Evolutionary conservation across 2,329 filamentous ascomycete species (phyloP).

Genomic region (Cladorrhinum sp.): DNA sequence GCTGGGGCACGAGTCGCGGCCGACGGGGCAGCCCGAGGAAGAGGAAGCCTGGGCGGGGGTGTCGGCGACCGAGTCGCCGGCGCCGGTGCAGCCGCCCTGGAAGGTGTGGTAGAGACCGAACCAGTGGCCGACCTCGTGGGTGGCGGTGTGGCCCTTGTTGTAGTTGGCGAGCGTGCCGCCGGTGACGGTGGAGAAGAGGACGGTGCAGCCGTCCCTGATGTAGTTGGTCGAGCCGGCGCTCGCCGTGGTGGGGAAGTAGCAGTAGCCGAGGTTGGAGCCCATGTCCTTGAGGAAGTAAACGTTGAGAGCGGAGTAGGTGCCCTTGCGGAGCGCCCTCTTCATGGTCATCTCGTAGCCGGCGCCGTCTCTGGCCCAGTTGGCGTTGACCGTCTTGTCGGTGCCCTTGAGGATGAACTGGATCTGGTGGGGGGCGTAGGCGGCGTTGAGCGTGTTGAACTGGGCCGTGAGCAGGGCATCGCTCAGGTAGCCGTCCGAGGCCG

Average conservation of each 20-base stretch:
- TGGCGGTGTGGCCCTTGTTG: slow-evolving; percentile 38
- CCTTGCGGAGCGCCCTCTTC: slow-evolving; percentile 45
- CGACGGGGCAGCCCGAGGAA: slow-evolving; percentile 37
- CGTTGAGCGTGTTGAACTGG: slow-evolving; percentile 47
- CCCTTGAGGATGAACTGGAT: slow-evolving; percentile 44
- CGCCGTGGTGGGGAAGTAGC: slow-evolving; percentile 43
- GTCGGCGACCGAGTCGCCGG: slow-evolving; percentile 40
- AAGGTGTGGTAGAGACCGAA: slow-evolving; percentile 45
- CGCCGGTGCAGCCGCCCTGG: slow-evolving; percentile 38
- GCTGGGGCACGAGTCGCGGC: slow-evolving; percentile 34
- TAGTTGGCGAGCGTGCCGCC: slow-evolving; percentile 30
- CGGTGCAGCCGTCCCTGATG: slow-evolving; percentile 32
- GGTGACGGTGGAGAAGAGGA: slow-evolving; percentile 31
- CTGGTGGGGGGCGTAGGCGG: slow-evolving; percentile 41
- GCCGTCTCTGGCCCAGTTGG: slow-evolving; percentile 41
- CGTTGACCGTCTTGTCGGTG: slow-evolving; percentile 41
- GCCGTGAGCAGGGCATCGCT: slow-evolving; percentile 34
- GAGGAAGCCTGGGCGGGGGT: slow-evolving; percentile 38
- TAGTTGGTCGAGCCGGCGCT: slow-evolving; percentile 30
- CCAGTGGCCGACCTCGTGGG: slow-evolving; percentile 45
- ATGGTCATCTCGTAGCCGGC: slow-evolving; percentile 39
- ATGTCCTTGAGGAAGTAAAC: slow-evolving; percentile 43
- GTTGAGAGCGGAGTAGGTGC: slow-evolving; percentile 43
- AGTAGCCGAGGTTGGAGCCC: slow-evolving; percentile 42
- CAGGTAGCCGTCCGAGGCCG: slow-evolving; percentile 36